Evolutionary conservation across 768 basidiomycete species (phyloP).

Genomic region (Xerocomus brunneocitrinus): DNA sequence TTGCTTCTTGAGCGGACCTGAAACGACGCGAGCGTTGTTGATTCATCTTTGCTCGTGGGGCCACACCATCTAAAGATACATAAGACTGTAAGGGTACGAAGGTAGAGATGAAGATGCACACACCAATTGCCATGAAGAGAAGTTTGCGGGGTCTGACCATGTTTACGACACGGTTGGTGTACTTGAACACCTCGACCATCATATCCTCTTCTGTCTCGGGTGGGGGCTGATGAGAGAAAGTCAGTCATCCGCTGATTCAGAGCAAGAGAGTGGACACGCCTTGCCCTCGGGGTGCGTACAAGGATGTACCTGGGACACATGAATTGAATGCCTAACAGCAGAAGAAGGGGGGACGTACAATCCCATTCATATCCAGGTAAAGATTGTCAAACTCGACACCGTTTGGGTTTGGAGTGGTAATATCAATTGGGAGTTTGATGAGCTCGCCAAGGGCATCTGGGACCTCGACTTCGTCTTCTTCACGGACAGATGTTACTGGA

Average conservation of each 20-base stretch:
- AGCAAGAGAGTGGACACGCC: constrained; percentile 36
- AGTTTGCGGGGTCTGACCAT: constrained; percentile 95
- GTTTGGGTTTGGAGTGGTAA: constrained; percentile 84
- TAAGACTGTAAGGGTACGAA: neutral
- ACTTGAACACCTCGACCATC: constrained; percentile 97
- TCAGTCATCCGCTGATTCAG: neutral
- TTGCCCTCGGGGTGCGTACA: constrained; percentile 99
- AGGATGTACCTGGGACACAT: constrained; percentile 72
- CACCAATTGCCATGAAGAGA: constrained; percentile 97
- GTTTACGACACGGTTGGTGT: constrained; percentile 95
- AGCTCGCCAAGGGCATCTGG: constrained; percentile 62
- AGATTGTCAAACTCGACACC: constrained; percentile 92
- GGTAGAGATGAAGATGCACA: constrained; percentile 20
- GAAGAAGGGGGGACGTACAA: constrained; percentile 47
- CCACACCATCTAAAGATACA: constrained; percentile 77
- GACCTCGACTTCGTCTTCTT: constrained; percentile 76
- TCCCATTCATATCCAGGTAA: constrained; percentile 99
- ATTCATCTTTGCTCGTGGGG: constrained; percentile 99
- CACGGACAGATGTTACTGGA: constrained; percentile 70
- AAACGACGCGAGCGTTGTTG: constrained; percentile 98
- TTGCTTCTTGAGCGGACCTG: constrained; percentile 90
- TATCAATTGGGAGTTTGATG: constrained; percentile 74
- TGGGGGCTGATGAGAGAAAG: constrained; percentile 55
- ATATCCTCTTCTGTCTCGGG: constrained; percentile 98
- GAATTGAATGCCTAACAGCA: neutral